Evolutionary conservation across 768 basidiomycete species (phyloP).

Genomic region (Lactarius akahatsu): DNA sequence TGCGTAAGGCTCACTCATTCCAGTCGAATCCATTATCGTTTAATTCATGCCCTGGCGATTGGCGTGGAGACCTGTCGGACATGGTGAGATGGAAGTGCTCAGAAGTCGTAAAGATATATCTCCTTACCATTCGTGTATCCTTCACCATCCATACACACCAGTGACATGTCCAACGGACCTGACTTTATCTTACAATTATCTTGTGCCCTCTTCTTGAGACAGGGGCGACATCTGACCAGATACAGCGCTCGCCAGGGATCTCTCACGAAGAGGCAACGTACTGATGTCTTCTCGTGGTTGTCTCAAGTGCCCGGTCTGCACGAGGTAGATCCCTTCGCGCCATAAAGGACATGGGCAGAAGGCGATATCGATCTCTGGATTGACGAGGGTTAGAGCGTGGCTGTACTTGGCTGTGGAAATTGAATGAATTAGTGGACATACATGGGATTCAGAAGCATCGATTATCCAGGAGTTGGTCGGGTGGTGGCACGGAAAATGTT

Average conservation of each 20-base stretch:
- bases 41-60: background rate
- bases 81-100: background rate
- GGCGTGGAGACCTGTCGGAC: background rate
- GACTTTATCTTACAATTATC: background rate
- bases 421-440: background rate
- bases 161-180: background rate
- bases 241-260: background rate
- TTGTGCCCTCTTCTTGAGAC: background rate
- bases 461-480: background rate
- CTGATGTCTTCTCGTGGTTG: background rate
- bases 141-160: background rate
- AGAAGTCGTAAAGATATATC: background rate
- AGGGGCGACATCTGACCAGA: background rate
- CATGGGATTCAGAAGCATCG: background rate
- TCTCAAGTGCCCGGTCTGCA: background rate
- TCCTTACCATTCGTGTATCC: background rate
- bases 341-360: background rate
- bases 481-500: constrained; percentile 2
- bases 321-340: constrained; percentile 1
- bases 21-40: background rate
- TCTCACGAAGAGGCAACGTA: background rate
- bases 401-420: background rate
- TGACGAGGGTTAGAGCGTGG: background rate
- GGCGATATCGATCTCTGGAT: background rate
- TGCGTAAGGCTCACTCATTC: background rate